Evolutionary conservation across 2,329 filamentous ascomycete genomes (phyloP).

Genomic region (Phoma herbarum): DNA sequence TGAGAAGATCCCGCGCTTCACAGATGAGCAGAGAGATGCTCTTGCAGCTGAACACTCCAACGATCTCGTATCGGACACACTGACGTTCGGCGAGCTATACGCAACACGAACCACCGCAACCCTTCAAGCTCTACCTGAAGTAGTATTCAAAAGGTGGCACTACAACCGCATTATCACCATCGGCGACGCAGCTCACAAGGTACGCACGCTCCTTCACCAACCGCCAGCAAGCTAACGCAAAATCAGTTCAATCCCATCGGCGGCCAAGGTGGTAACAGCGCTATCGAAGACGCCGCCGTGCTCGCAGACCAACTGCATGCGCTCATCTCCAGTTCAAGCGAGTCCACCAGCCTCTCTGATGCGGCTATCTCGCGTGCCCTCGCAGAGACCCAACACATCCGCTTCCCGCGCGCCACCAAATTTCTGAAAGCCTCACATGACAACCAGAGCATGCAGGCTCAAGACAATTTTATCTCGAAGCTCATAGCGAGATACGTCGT

Average conservation of each 20-base stretch:
- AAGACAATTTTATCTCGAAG: neutral
- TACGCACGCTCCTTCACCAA: neutral
- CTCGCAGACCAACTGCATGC: neutral
- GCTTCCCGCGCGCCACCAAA: neutral
- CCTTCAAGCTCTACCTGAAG: neutral
- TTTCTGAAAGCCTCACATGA: neutral
- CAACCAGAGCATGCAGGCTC: neutral
- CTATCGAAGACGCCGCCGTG: neutral
- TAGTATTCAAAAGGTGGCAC: neutral
- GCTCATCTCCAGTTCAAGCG: neutral
- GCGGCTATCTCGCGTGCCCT: neutral
- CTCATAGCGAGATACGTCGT: neutral
- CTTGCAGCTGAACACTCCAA: neutral
- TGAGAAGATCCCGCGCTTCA: neutral
- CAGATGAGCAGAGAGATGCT: neutral
- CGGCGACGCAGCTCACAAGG: neutral
- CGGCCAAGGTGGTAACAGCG: neutral
- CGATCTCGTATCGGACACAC: neutral
- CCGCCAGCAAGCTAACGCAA: neutral
- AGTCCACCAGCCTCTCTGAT: neutral
- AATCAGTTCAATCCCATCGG: neutral
- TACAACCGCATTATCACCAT: neutral
- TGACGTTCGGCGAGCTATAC: neutral
- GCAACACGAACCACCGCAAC: neutral
- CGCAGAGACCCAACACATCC: neutral